phyloP scores from a whole-genome alignment of 805 yeast genomes.

The Kluyveromyces lactis region DNA sequence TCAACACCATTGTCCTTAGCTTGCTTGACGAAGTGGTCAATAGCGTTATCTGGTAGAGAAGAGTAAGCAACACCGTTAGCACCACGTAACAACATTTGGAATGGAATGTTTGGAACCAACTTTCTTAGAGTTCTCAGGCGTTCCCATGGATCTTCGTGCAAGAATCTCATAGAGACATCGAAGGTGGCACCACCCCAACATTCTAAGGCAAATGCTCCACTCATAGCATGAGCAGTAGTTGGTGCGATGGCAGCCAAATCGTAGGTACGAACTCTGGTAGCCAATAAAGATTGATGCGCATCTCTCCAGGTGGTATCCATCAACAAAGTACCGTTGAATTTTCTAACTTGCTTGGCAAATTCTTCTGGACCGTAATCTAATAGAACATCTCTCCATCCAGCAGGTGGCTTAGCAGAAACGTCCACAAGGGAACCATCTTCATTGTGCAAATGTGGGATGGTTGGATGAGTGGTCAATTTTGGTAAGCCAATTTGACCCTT shows the following conservation, averaged over 20 bases:
- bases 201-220: constrained; percentile 90
- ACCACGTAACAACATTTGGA: constrained; percentile 98
- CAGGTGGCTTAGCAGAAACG: constrained; percentile 43
- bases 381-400: constrained; percentile 90
- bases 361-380: constrained; percentile 80
- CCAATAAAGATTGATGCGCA: constrained; percentile 95
- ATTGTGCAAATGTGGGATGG: constrained; percentile 65
- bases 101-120: constrained; percentile 95
- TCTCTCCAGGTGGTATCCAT: constrained; percentile 99
- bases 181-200: constrained; percentile 99
- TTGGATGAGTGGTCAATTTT: constrained; percentile 66
- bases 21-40: constrained; percentile 91
- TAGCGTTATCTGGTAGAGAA: constrained; percentile 96
- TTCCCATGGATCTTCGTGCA: constrained; percentile 98
- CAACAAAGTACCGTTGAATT: constrained; percentile 75
- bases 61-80: constrained; percentile 99
- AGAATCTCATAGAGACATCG: constrained; percentile 96
- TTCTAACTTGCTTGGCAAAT: constrained; percentile 83
- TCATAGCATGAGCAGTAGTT: constrained; percentile 81
- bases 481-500: constrained; percentile 95
- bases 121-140: constrained; percentile 81
- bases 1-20: constrained; percentile 97
- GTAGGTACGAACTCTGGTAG: constrained; percentile 93
- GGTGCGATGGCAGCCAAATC: constrained; percentile 90
- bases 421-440: constrained; percentile 52